Conservation (phyloP, 805 yeast species). For the Ogataea glucozyma region DNA sequence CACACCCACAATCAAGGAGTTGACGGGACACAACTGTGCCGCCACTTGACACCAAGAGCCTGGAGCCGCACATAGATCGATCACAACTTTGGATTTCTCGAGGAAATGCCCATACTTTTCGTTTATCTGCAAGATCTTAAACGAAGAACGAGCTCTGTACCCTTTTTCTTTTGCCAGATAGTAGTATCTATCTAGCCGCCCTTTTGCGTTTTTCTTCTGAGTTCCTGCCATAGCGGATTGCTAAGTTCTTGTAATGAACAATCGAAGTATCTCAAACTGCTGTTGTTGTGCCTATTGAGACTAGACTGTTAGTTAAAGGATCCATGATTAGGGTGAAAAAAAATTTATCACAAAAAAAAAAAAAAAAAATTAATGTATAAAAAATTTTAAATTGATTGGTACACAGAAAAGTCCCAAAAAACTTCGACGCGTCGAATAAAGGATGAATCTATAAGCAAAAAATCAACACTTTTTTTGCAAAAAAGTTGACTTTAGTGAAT, state of each 20-base stretch:
- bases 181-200: slow-evolving; percentile 98
- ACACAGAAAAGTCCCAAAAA: slow-evolving; percentile 1
- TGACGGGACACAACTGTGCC: slow-evolving; percentile 85
- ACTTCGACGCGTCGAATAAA: slow-evolving; percentile 1
- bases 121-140: slow-evolving; percentile 90
- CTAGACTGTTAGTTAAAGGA: neutral
- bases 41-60: slow-evolving; percentile 99
- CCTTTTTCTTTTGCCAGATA: slow-evolving; percentile 97
- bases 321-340: neutral
- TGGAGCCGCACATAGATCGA: slow-evolving; percentile 98
- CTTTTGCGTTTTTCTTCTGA: slow-evolving; percentile 94
- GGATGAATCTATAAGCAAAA: neutral
- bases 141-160: slow-evolving; percentile 97
- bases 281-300: no score
- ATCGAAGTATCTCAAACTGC: no score
- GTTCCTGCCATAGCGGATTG: slow-evolving; percentile 56
- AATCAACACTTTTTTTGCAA: neutral
- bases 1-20: slow-evolving; percentile 95
- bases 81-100: slow-evolving; percentile 92
- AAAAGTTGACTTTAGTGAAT: neutral
- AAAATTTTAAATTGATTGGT: slow-evolving; percentile 7
- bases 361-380: neutral
- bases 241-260: neutral
- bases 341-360: slow-evolving; percentile 1
- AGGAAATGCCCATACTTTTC: slow-evolving; percentile 95